Evolutionary conservation across 768 basidiomycete species (phyloP).

Genomic region (Dentipellis sp.): DNA sequence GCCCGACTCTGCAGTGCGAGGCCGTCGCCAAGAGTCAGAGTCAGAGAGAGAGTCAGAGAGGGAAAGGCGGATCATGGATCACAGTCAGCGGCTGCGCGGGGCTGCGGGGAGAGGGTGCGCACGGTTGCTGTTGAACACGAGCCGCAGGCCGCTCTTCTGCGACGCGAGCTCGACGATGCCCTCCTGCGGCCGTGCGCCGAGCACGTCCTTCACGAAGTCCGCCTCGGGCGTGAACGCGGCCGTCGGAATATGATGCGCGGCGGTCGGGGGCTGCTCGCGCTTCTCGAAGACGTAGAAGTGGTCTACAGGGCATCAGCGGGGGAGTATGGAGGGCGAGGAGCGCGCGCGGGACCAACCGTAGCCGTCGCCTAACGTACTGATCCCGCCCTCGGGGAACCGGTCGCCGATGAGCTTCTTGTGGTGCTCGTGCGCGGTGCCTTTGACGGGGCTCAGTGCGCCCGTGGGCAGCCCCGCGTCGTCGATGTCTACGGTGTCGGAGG

Average conservation of each 20-base stretch:
- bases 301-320: constrained; percentile 29
- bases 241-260: constrained; percentile 33
- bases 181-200: constrained; percentile 25
- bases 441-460: constrained; percentile 38
- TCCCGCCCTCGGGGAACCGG: constrained; percentile 32
- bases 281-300: constrained; percentile 53
- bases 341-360: constrained; percentile 38
- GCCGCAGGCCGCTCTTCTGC: constrained; percentile 46
- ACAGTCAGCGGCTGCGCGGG: neutral
- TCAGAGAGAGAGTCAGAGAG: no score
- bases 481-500: constrained; percentile 45
- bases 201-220: constrained; percentile 38
- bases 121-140: constrained; percentile 68
- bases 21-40: no score
- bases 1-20: constrained; percentile 54
- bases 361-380: constrained; percentile 21
- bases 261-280: constrained; percentile 29
- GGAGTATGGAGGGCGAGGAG: neutral
- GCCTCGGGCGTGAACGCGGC: constrained; percentile 30
- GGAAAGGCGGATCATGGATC: no score
- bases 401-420: constrained; percentile 43
- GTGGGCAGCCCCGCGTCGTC: constrained; percentile 41
- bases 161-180: constrained; percentile 47
- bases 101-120: constrained; percentile 16
- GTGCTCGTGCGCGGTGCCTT: constrained; percentile 42